Conservation (phyloP, 768 basidiomycete species). For the Boletus rubroflammeus region DNA sequence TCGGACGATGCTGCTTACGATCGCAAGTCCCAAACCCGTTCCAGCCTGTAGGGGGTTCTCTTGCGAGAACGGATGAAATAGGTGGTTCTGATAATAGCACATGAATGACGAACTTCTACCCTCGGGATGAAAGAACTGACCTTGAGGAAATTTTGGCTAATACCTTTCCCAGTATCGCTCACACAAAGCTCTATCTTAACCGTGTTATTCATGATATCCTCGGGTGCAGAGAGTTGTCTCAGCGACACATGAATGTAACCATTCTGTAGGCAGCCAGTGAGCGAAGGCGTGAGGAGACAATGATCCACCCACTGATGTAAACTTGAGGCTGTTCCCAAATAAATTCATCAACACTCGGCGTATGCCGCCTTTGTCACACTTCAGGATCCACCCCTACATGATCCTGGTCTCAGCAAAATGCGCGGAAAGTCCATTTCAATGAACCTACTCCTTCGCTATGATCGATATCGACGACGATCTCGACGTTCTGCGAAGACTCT, state of each 20-base stretch:
- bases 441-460: slow-evolving; percentile 58
- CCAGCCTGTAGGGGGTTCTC: slow-evolving; percentile 93
- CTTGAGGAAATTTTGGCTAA: slow-evolving; percentile 90
- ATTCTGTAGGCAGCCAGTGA: slow-evolving; percentile 42
- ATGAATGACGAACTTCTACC: neutral
- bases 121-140: slow-evolving; percentile 35
- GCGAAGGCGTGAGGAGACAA: neutral
- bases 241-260: slow-evolving; percentile 86
- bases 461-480: slow-evolving; percentile 86
- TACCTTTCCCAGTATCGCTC: slow-evolving; percentile 91
- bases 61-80: slow-evolving; percentile 97
- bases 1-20: slow-evolving; percentile 88
- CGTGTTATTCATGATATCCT: slow-evolving; percentile 51
- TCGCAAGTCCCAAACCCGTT: slow-evolving; percentile 90
- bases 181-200: slow-evolving; percentile 82
- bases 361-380: slow-evolving; percentile 90
- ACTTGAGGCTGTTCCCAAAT: slow-evolving; percentile 92
- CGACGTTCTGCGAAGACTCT: slow-evolving; percentile 51
- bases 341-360: slow-evolving; percentile 92
- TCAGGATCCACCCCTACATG: slow-evolving; percentile 75
- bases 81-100: slow-evolving; percentile 59
- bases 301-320: slow-evolving; percentile 61
- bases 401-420: slow-evolving; percentile 6
- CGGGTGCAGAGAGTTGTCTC: slow-evolving; percentile 61
- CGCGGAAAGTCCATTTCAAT: neutral